Conservation (phyloP, 768 basidiomycete genomes). For the Trametes coccinea region DNA sequence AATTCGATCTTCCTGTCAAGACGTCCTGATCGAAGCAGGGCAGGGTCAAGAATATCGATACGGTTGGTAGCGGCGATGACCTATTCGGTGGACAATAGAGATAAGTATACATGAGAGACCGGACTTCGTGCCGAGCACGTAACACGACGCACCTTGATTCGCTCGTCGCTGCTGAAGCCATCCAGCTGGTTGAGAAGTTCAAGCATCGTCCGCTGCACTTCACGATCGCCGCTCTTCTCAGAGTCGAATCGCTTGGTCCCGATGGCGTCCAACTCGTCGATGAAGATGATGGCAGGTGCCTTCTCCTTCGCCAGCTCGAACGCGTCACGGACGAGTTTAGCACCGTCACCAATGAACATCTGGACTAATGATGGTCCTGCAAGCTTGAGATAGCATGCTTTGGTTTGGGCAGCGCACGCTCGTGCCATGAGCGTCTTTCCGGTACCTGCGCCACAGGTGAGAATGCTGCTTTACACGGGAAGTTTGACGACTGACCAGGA, state of each 20-base stretch:
- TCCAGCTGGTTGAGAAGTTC: constrained; percentile 98
- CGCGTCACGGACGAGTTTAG: constrained; percentile 97
- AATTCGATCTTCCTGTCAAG: constrained; percentile 99
- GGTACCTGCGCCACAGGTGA: constrained; percentile 54
- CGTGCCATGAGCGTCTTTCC: constrained; percentile 97
- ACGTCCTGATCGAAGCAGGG: constrained; percentile 96
- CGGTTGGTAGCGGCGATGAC: constrained; percentile 99
- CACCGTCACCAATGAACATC: constrained; percentile 99
- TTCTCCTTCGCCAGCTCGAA: constrained; percentile 99
- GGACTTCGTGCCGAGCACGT: constrained; percentile 1
- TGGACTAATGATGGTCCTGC: constrained; percentile 98
- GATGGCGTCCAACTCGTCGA: constrained; percentile 98
- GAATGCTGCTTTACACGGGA: background rate
- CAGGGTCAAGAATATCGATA: constrained; percentile 98
- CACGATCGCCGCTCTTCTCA: constrained; percentile 97
- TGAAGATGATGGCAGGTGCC: constrained; percentile 98
- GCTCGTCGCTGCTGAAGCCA: constrained; percentile 94
- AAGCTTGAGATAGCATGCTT: constrained; percentile 97
- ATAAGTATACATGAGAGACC: constrained; percentile 6
- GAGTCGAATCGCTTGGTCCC: constrained; percentile 98
- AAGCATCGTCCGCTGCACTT: constrained; percentile 99
- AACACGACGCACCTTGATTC: constrained; percentile 80
- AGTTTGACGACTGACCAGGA: constrained; percentile 62
- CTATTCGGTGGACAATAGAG: constrained; percentile 40
- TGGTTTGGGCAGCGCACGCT: constrained; percentile 96